Base-by-base conservation (phyloP, 2,329 filamentous ascomycete genomes). In the Fusarium sp. region DNA sequence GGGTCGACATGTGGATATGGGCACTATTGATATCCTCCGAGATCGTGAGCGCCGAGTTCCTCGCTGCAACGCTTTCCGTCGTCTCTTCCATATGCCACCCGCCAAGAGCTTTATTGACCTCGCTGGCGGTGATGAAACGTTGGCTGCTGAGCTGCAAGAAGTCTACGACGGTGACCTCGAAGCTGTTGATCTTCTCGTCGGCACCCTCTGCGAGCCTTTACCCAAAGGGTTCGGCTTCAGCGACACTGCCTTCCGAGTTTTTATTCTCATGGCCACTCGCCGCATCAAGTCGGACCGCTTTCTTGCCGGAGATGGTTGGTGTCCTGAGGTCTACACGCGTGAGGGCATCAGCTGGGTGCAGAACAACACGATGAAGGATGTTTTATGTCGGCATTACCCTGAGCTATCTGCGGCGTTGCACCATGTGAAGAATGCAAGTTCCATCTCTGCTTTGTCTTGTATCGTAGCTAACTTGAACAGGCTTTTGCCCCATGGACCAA, bases 271-370 rank as follows among this genome's bases (percentile, higher is more conserved):
- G 58, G 58, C 58, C 0, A 59, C 58, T 0, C 47, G 58, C 0
- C 58, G 58, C 3, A 62, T 62, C 13, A 62, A 62, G 10, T 62
- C 58, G 9, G 58, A 62, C 17, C 58, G 58, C 0, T 62, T 62
- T 31, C 48, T 62, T 3, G 58, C 58, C 1, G 58, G 58, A 0
- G 58, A 59, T 6, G 58, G 58, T 0, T 62, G 58, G 58, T 62
- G 58, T 14, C 53, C 58, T 4, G 58, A 63, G 19, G 53, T 63
- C 3, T 63, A 62, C 4, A 63, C 58, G 0, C 58, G 42, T 1
- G 58, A 62, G 3, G 53, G 58, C 0, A 62, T 62, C 0, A 48
- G 59, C 10, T 63, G 58, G 58, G 58, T 63, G 2, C 58, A 62
- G 33, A 53, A 42, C 3, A 62, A 63, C 1, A 63, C 58, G 0